These are phyloP conservation scores for Brassica juncea DNA, from an alignment of 345 rosid species.

Conservation along the genomic window DNA sequence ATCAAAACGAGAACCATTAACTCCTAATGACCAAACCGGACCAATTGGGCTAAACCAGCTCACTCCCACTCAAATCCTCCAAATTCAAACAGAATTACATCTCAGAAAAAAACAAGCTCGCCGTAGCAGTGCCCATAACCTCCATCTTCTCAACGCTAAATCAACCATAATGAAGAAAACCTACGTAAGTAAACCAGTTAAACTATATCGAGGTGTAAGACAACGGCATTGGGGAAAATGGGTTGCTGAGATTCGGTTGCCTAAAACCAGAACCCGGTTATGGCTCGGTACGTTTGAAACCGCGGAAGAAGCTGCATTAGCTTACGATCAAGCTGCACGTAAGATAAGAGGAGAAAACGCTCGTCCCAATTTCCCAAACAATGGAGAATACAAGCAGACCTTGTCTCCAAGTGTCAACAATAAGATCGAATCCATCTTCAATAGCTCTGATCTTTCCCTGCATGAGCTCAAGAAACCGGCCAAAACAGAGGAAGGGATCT, in stretches of 20 bases:
- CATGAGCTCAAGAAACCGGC: constrained; percentile 49
- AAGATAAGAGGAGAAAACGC: constrained; percentile 82
- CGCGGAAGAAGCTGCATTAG: constrained; percentile 86
- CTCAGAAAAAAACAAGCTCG: constrained; percentile 32
- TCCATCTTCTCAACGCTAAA: constrained; percentile 46
- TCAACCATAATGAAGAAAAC: constrained; percentile 56
- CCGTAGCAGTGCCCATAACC: constrained; percentile 11
- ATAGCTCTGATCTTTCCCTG: constrained; percentile 35
- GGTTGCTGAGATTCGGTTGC: constrained; percentile 92
- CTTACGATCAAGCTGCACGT: constrained; percentile 85
- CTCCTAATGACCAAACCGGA: constrained; percentile 32
- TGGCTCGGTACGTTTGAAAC: constrained; percentile 98
- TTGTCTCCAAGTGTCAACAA: constrained; percentile 77
- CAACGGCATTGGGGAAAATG: constrained; percentile 97
- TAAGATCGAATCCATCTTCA: constrained; percentile 74
- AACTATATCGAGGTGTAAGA: constrained; percentile 85
- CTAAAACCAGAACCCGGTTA: constrained; percentile 85
- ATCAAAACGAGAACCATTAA: neutral
- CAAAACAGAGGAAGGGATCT: constrained; percentile 22
- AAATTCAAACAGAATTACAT: constrained; percentile 59
- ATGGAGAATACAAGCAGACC: constrained; percentile 53
- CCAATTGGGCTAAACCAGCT: constrained; percentile 65
- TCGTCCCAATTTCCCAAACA: constrained; percentile 75
- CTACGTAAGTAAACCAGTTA: constrained; percentile 48
- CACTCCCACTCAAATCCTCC: constrained; percentile 68